Evolutionary conservation across 768 basidiomycete genomes (phyloP).

Genomic region (Suillus cothurnatus): DNA sequence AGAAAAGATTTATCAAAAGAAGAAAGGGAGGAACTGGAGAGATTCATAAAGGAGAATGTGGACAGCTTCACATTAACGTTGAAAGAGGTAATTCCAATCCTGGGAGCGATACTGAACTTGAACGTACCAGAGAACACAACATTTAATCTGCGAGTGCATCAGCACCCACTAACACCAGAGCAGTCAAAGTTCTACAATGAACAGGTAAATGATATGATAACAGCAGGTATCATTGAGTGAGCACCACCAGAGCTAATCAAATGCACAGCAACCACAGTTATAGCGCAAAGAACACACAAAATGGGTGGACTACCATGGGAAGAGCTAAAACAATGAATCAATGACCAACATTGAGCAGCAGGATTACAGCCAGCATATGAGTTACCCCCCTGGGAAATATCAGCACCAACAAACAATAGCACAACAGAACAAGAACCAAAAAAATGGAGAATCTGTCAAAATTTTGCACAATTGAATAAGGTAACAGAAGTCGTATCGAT

Average conservation of each 20-base stretch:
- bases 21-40: slow-evolving; percentile 23
- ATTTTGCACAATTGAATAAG: slow-evolving; percentile 29
- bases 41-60: slow-evolving; percentile 31
- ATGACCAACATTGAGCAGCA: slow-evolving; percentile 24
- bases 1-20: slow-evolving; percentile 31
- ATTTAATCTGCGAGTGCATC: neutral
- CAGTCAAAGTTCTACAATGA: slow-evolving; percentile 6
- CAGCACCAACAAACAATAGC: slow-evolving; percentile 14
- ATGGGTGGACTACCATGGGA: neutral
- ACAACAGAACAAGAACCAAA: neutral
- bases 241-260: neutral
- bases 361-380: neutral
- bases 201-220: neutral
- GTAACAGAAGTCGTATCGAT: slow-evolving; percentile 31
- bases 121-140: neutral
- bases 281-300: slow-evolving; percentile 35
- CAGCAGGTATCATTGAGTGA: neutral
- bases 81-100: slow-evolving; percentile 37
- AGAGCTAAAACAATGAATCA: slow-evolving; percentile 23
- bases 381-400: neutral
- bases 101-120: neutral
- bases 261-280: slow-evolving; percentile 23
- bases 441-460: slow-evolving; percentile 36
- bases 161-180: neutral
- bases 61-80: slow-evolving; percentile 43